Base-by-base conservation (phyloP, 2,329 filamentous ascomycete species). In the Xylaria sp. region DNA sequence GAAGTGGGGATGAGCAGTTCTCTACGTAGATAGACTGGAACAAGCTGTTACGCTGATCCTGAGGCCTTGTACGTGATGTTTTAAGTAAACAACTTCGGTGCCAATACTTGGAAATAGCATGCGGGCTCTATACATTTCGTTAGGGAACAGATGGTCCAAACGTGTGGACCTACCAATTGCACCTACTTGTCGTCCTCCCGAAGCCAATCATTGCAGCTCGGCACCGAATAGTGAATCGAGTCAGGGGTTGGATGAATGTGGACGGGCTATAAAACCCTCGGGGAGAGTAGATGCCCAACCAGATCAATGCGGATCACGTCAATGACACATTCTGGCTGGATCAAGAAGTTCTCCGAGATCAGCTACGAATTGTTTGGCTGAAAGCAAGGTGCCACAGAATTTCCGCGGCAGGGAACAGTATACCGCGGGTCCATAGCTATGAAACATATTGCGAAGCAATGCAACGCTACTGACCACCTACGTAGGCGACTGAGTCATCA, bases 321-420 rank as follows among this genome's bases (percentile, higher is more conserved):
- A 54, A 34, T n/a, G 8, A 51, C 15, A 7, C 5, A 4, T 31
- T 13, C 34, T 39, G 12, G 10, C 48, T n/a, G 20, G 54, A n/a
- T 37, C 10, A 25, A 50, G 6, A 8, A 55, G n/a, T 54, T 54
- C 46, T 20, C 6, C 6, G n/a, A n/a, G n/a, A 18, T 15, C 20
- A 12, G 28, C 20, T 20, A 48, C 55, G 34, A 37, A 65, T 37
- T n/a, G 18, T 48, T 59, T 65, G 8, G 52, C 48, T 18, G 20
- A 25, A 10, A 18, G 5, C 18, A 37, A 37, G 13, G 25, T 9
- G 28, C n/a, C 20, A 4, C n/a, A 46, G 46, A 23, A 1, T 9
- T 25, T 57, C 13, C 25, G 12, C 25, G 10, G 15, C 31, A 3
- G n/a, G 10, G 5, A 46, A n/a, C 28, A 12, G n/a, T 50, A 37